Base-by-base conservation (phyloP, 2,329 filamentous ascomycete species). In the Paecilomyces niveus region DNA sequence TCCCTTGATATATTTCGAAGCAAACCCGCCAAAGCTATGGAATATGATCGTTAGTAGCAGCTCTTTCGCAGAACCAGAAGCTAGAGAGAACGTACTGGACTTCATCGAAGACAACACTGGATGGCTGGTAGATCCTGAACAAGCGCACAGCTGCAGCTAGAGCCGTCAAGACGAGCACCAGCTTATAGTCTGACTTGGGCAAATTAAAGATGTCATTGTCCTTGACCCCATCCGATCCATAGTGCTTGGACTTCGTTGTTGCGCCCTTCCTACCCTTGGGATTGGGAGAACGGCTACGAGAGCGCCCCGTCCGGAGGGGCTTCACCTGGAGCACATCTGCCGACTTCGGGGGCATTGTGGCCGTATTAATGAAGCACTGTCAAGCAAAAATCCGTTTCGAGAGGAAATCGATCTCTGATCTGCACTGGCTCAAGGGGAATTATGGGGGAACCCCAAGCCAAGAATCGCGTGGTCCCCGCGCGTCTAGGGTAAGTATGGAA, bases 1-100 rank as follows among this genome's bases (percentile, higher is more conserved):
- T 70, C 94, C 94, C 82, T 99, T 97, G 83, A 99, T 97, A 76
- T 99, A 99, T 77, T 99, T 99, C 68, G 89, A 91, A 64, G 94
- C 94, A 73, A 99, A 99, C 54, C 94, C 94, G 74, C 94, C 94
- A 75, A 99, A 99, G 78, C 92, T 96, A 70, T 64, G 63, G 26
- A 54, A 58, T 31, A 57, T 35, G 29, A 53, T 18, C 33, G 22
- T 29, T n/a, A 54, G 11, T 13, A 3, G 35, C 9, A 53, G 33
- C 35, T 10, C 26, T 59, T 61, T 57, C 62, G 54, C 61, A 54
- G 32, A n/a, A 53, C 24, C 26, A 13, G 26, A 5, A 54, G 49
- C 22, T 54, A 57, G 32, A 18, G 58, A 58, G 24, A 59, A 86
- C 91, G 74, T 85, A 96, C 92, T 99, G 94, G 74, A 99, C 94